Evolutionary conservation across 1,284 basidiomycete species (phyloP).

Genomic region (Ceratobasidium sp.): DNA sequence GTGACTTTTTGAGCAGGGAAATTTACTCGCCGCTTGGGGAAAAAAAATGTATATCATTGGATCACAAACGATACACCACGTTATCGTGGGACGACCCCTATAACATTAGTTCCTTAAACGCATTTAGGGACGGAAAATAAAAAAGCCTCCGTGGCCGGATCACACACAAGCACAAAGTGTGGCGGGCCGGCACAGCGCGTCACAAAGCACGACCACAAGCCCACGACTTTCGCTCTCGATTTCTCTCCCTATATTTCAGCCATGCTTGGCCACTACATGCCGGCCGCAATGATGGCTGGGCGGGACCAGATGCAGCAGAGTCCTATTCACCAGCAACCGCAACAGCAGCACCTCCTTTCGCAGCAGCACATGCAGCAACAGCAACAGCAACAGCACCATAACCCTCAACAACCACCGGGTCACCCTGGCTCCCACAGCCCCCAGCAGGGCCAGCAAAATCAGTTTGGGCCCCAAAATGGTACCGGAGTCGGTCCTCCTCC

Average conservation of each 20-base stretch:
- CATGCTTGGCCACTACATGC: conserved; percentile 39
- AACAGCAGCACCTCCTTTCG: conserved; percentile 32
- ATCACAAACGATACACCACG: not conserved
- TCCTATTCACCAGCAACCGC: conserved; percentile 38
- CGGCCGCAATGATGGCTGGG: conserved; percentile 34
- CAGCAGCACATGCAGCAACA: conserved; percentile 49
- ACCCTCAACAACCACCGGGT: conserved; percentile 53
- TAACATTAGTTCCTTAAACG: not conserved
- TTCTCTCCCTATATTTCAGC: not conserved
- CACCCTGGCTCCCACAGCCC: conserved; percentile 45
- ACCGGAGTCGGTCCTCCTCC: conserved; percentile 65
- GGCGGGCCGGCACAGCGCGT: conserved; percentile 26
- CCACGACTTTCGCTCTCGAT: conserved; percentile 11
- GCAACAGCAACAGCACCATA: conserved; percentile 55
- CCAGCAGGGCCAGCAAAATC: conserved; percentile 64
- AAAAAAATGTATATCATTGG: not conserved
- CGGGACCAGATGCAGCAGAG: conserved; percentile 30
- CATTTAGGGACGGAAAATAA: conserved; percentile 6
- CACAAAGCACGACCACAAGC: conserved; percentile 38
- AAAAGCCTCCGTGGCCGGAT: conserved; percentile 17
- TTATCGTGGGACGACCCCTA: not conserved
- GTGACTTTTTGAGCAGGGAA: not conserved
- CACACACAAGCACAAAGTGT: conserved; percentile 39
- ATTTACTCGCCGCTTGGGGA: not conserved
- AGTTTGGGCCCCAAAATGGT: conserved; percentile 60